Evolutionary conservation across 768 basidiomycete genomes (phyloP).

Genomic region (Lactifluus piperatus): DNA sequence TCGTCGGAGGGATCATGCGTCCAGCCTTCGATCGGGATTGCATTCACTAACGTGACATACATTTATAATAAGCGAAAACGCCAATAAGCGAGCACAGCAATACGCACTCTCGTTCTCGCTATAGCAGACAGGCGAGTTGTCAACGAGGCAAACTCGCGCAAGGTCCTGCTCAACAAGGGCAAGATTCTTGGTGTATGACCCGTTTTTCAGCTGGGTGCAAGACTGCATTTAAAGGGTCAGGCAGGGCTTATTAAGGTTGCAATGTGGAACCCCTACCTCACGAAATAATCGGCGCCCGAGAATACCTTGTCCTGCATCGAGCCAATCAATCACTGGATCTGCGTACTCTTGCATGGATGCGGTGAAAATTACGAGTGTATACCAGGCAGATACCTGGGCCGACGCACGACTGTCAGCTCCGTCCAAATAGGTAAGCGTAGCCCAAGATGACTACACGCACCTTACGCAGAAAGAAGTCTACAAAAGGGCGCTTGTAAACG

Average conservation of each 20-base stretch:
- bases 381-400: constrained; percentile 92
- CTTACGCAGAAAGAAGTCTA: constrained; percentile 89
- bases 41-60: constrained; percentile 61
- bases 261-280: constrained; percentile 47
- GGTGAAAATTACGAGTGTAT: constrained; percentile 97
- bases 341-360: constrained; percentile 99
- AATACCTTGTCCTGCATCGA: constrained; percentile 90
- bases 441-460: constrained; percentile 33
- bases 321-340: constrained; percentile 99
- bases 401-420: background rate
- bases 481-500: constrained; percentile 97
- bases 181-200: constrained; percentile 92
- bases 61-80: background rate
- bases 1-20: constrained; percentile 96
- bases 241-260: background rate
- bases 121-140: constrained; percentile 94
- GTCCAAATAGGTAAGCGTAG: too few species aligned
- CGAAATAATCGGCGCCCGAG: constrained; percentile 85
- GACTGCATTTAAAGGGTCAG: constrained; percentile 41
- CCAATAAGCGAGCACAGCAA: background rate
- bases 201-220: constrained; percentile 86
- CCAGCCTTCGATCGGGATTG: constrained; percentile 99
- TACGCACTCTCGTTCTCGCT: constrained; percentile 80
- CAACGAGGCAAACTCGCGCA: constrained; percentile 86
- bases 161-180: constrained; percentile 83